These are phyloP conservation scores for Taiwanofungus camphoratus DNA, from an alignment of 1,284 basidiomycete species.

Conservation along the genomic window DNA sequence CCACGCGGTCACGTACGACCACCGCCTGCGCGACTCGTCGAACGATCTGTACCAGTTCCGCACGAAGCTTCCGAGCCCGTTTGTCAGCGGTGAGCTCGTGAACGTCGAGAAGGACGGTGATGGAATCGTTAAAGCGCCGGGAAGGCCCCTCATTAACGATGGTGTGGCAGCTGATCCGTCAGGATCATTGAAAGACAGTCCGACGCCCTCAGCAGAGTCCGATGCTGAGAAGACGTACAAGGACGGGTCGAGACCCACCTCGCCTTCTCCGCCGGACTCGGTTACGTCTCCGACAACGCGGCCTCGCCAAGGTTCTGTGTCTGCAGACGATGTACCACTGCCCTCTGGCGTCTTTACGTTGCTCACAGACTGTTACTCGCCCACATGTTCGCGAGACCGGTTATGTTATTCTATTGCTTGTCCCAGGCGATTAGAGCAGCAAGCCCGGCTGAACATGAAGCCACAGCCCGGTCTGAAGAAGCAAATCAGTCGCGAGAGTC, in stretches of 20 bases:
- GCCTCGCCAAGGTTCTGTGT: conserved; percentile 39
- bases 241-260: conserved; percentile 32
- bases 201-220: conserved; percentile 35
- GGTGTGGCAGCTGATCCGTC: conserved; percentile 12
- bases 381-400: conserved; percentile 90
- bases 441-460: conserved; percentile 89
- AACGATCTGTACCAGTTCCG: conserved; percentile 93
- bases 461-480: conserved; percentile 84
- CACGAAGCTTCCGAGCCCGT: conserved; percentile 68
- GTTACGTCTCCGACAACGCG: conserved; percentile 25
- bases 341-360: conserved; percentile 97
- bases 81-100: conserved; percentile 70
- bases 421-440: conserved; percentile 90
- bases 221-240: conserved; percentile 30
- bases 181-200: conserved; percentile 24
- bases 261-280: conserved; percentile 33
- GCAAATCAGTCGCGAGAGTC: conserved; percentile 76
- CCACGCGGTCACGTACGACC: conserved; percentile 99
- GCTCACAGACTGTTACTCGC: conserved; percentile 96
- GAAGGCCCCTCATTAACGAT: conserved; percentile 19
- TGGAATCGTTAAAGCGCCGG: conserved; percentile 22
- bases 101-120: conserved; percentile 33
- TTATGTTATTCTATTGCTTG: conserved; percentile 98
- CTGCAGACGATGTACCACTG: conserved; percentile 63
- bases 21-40: conserved; percentile 86